Conservation (phyloP, 2,329 filamentous ascomycete genomes). For the Xylariomycetidae sp. region DNA sequence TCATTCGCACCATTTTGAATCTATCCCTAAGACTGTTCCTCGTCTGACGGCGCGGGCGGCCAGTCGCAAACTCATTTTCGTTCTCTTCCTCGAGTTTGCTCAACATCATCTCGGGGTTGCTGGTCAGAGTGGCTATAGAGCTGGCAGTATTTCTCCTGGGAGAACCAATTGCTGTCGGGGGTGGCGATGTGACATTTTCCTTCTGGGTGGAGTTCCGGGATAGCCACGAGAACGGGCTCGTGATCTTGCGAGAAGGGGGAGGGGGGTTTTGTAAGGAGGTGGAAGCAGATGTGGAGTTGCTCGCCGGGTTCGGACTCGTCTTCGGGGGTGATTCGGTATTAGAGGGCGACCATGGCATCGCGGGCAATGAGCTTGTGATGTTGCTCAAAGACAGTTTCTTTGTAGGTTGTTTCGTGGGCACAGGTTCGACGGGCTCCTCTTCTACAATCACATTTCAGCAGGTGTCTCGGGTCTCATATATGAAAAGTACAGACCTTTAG, state of each 20-base stretch:
- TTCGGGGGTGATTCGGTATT: constrained; percentile 45
- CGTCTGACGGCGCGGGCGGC: constrained; percentile 40
- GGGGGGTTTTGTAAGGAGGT: constrained; percentile 24
- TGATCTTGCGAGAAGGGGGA: constrained; percentile 64
- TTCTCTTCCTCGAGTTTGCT: constrained; percentile 70
- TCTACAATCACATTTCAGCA: constrained; percentile 12
- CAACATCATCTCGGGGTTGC: constrained; percentile 76
- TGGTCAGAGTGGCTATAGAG: constrained; percentile 72
- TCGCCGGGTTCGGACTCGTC: constrained; percentile 31
- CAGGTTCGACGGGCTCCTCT: constrained; percentile 26
- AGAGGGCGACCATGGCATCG: constrained; percentile 67
- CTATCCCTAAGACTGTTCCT: constrained; percentile 70
- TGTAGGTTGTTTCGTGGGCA: constrained; percentile 36
- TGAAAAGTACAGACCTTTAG: neutral
- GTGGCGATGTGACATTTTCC: constrained; percentile 49
- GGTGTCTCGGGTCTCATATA: neutral
- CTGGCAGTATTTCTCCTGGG: constrained; percentile 70
- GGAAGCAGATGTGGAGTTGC: constrained; percentile 28
- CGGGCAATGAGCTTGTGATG: constrained; percentile 66
- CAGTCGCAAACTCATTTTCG: constrained; percentile 41
- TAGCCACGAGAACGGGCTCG: constrained; percentile 83
- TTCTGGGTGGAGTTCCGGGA: constrained; percentile 61
- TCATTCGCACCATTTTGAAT: constrained; percentile 72
- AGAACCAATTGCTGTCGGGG: constrained; percentile 36
- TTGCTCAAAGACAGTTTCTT: constrained; percentile 63